Evolutionary conservation across 371 early-diverging fungal species (phyloP), one percentile per base, ranked within the genome.

Genomic region (Lichtheimia hyalospora): DNA sequence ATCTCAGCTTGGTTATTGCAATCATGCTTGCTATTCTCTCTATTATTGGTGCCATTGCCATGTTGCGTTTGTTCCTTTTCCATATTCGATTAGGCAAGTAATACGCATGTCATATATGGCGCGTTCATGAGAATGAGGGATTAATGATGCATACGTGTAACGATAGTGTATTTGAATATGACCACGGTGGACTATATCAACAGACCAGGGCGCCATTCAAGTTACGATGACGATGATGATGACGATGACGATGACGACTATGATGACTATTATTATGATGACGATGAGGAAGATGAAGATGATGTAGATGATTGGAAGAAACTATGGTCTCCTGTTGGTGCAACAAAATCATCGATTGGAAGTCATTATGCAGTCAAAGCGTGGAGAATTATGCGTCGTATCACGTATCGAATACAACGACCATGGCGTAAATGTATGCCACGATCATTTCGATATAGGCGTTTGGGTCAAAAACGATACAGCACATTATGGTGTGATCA

Each of bases 121-220:
- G 34, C 34, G 10, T 8, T 52, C 43, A 60, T 41, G 16, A 27
- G 41, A n/a, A 39, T 43, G 28, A 48, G 27, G 25, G 2, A 48
- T 39, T 6, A 34, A 27, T 39, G 15, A 54, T 18, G 10, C 34
- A 1, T 27, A 27, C 8, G 34, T 34, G 18, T 27, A n/a, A 18
- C 21, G 12, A 40, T 61, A 74, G 80, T 61, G 16, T 68, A 51
- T 16, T 25, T 78, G 42, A 69, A 76, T 20, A 71, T 77, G 54
- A 83, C 84, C 1, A 86, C 86, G 0, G 71, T 82, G 5, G 84
- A 86, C 52, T 84, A 75, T 40, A 62, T 77, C 13, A 74, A 64
- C 58, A 70, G 57, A 23, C 58, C 69, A 7, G 48, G 50, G 7
- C 41, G 60, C 48, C 66, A 52, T 12, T 14, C 49, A 0, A 48